Evolutionary conservation across 2,329 filamentous ascomycete species (phyloP), one percentile per base, ranked within the genome.

Genomic region (Clarireedia monteithiana): DNA sequence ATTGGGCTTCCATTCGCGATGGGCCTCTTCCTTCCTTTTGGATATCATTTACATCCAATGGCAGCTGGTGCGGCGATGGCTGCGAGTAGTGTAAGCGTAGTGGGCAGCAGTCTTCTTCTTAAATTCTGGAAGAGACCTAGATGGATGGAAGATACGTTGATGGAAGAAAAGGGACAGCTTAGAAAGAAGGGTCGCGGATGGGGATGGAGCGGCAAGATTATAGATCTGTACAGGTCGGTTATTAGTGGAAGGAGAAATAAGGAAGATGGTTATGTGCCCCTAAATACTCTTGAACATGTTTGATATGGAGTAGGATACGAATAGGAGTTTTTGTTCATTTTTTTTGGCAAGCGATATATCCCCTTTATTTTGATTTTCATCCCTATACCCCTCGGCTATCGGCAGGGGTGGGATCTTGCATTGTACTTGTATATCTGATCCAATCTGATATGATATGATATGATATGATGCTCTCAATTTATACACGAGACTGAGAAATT

Each of bases 11-110:
- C 94, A 2, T 95, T 99, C 65, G 94, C 94, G 42, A 97, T 97
- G 94, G 94, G 94, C 24, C 74, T 97, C 65, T 95, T 97, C 75
- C 76, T 99, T 4, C 92, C 94, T 0, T 83, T 96, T 62, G 94
- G 92, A 34, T 82, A 88, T 59, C 85, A 91, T 66, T 77, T 97
- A 62, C 94, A 95, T 63, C 91, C 94, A 24, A 92, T 97, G 85
- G 91, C 91, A 50, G 94, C 94, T 1, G 91, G 91, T 20, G 90
- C 89, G 3, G 94, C 94, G 50, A 97, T 99, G 91, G 92, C 91
- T 1, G 83, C 81, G 62, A 94, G 88, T 57, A 92, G 87, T 62
- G 90, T 99, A 48, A 94, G 87, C 58, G 94, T 99, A 4, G 92
- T 97, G 0, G 77, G 85, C 5, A 91, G 86, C 70, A 90, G 85